phyloP scores from a whole-genome alignment of 1,139 yeast genomes.

The Ogataea hybrid region DNA sequence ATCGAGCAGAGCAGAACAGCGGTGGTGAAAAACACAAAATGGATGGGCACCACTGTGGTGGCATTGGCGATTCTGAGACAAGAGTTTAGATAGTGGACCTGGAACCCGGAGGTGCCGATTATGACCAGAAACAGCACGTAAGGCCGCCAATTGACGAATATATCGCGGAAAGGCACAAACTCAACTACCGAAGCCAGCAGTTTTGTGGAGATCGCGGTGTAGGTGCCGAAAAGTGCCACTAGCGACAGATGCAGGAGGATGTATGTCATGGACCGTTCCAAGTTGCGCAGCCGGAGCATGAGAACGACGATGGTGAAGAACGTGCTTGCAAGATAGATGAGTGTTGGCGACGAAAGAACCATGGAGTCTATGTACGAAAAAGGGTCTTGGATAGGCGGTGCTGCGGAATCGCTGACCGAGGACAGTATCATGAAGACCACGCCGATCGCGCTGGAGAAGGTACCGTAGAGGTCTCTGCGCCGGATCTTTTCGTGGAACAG shows the following conservation, averaged over 20 bases:
- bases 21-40: conserved; percentile 43
- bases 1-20: conserved; percentile 42
- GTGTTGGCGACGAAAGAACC: conserved; percentile 26
- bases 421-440: conserved; percentile 38
- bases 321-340: conserved; percentile 30
- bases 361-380: conserved; percentile 30
- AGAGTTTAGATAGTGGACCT: conserved; percentile 37
- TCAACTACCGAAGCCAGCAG: conserved; percentile 36
- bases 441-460: conserved; percentile 38
- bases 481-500: conserved; percentile 39
- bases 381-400: conserved; percentile 23
- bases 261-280: conserved; percentile 13
- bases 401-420: conserved; percentile 22
- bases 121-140: conserved; percentile 33
- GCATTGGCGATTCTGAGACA: conserved; percentile 39
- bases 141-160: conserved; percentile 31
- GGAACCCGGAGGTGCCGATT: conserved; percentile 37
- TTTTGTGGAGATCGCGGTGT: conserved; percentile 43
- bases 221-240: conserved; percentile 44
- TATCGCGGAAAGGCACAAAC: conserved; percentile 28
- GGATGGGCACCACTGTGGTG: conserved; percentile 45
- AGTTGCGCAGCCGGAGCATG: conserved; percentile 5
- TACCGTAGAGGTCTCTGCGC: conserved; percentile 36
- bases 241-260: conserved; percentile 32
- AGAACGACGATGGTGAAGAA: conserved; percentile 17